Evolutionary conservation across 225 moss, liverwort and hornwort genomes (phyloP).

Genomic region (Lunularia cruciata): DNA sequence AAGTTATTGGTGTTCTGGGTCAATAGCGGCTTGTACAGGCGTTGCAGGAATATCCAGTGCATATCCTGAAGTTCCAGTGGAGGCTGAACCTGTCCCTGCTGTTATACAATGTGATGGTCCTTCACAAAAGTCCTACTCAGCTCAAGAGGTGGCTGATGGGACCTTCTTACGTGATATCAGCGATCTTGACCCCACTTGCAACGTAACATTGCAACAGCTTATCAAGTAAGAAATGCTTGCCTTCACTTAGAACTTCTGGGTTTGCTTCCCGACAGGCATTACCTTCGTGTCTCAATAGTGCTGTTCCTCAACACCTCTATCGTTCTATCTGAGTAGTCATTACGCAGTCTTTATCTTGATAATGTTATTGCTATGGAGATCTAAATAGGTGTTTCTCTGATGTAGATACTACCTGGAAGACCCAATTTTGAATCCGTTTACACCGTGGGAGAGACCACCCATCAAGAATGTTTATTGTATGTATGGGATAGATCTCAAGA

Average conservation of each 20-base stretch:
- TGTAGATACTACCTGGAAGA: constrained; percentile 90
- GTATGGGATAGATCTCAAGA: constrained; percentile 91
- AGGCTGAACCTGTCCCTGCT: constrained; percentile 42
- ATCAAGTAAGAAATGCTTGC: constrained; percentile 72
- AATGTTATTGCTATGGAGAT: background rate
- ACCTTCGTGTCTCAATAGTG: background rate
- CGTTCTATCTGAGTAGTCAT: background rate
- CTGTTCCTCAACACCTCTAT: too few species aligned
- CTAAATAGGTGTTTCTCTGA: constrained; percentile 2
- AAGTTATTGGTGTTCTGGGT: background rate
- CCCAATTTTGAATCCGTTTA: constrained; percentile 87
- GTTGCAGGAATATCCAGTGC: constrained; percentile 35
- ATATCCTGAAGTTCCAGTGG: constrained; percentile 54
- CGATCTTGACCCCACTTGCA: constrained; percentile 62
- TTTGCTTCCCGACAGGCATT: background rate
- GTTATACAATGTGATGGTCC: constrained; percentile 59
- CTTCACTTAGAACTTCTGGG: background rate
- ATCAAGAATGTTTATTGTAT: constrained; percentile 96
- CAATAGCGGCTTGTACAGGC: constrained; percentile 7
- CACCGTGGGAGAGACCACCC: constrained; percentile 96
- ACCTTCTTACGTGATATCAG: constrained; percentile 69
- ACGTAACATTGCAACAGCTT: constrained; percentile 57
- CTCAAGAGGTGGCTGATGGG: constrained; percentile 67
- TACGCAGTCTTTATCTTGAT: background rate
- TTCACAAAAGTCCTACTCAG: constrained; percentile 69